Conservation (phyloP, 1,284 basidiomycete genomes). For the Austroboletus niveus region DNA sequence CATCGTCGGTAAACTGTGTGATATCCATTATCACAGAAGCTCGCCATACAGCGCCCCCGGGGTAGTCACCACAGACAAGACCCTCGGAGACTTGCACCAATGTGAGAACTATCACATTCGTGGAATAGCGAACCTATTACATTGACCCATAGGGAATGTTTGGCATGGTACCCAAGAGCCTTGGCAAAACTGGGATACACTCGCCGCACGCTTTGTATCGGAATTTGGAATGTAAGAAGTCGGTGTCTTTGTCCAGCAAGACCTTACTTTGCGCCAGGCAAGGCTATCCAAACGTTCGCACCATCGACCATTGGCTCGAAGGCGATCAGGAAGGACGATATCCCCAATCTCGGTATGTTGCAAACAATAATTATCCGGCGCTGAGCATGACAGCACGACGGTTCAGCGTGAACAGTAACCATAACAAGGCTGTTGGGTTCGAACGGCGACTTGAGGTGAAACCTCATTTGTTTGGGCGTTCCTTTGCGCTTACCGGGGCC, state of each 20-base stretch:
- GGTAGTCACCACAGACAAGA: constrained; percentile 69
- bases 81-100: constrained; percentile 84
- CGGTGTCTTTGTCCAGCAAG: background rate
- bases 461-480: constrained; percentile 4
- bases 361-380: constrained; percentile 11
- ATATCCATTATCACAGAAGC: constrained; percentile 78
- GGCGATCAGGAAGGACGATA: constrained; percentile 69
- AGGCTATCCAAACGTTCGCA: constrained; percentile 81
- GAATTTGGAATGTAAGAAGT: constrained; percentile 77
- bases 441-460: constrained; percentile 81
- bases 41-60: constrained; percentile 86
- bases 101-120: constrained; percentile 44
- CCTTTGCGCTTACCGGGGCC: constrained; percentile 1
- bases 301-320: constrained; percentile 80
- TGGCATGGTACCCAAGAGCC: constrained; percentile 89
- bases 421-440: constrained; percentile 89
- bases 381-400: constrained; percentile 1
- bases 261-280: constrained; percentile 47
- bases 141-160: constrained; percentile 65
- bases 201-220: constrained; percentile 86
- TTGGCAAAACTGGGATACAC: constrained; percentile 87
- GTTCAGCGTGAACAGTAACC: constrained; percentile 65
- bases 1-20: constrained; percentile 61
- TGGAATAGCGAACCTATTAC: background rate
- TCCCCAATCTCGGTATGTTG: constrained; percentile 80